These are phyloP conservation scores for Neurospora sp. DNA, from an alignment of 2,329 filamentous ascomycete genomes.

Conservation along the genomic window DNA sequence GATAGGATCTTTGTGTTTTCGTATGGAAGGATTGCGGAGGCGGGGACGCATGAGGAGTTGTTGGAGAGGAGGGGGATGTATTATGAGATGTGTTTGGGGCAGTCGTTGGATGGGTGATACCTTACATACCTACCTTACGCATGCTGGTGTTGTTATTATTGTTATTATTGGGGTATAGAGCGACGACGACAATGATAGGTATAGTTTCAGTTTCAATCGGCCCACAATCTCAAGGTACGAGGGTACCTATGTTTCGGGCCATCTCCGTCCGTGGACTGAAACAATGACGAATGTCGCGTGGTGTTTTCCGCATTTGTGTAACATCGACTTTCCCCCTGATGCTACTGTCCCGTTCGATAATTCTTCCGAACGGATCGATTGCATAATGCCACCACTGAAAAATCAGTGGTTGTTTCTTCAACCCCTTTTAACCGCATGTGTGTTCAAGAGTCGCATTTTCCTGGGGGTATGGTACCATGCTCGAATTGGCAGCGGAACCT, in stretches of 20 bases:
- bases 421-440: neutral
- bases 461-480: neutral
- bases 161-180: neutral
- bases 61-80: conserved; percentile 11
- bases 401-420: neutral
- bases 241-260: neutral
- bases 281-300: neutral
- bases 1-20: conserved; percentile 54
- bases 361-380: neutral
- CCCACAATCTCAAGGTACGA: neutral
- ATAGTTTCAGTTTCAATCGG: neutral
- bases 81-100: conserved; percentile 14
- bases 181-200: neutral
- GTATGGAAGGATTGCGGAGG: conserved; percentile 16
- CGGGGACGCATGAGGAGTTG: conserved; percentile 12
- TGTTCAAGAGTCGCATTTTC: neutral
- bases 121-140: too few relatives aligned
- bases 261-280: neutral
- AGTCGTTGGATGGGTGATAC: conserved; percentile 7
- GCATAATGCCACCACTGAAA: neutral
- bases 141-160: too few relatives aligned
- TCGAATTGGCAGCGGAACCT: neutral
- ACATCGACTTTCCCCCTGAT: neutral
- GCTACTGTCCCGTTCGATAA: neutral
- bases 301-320: neutral